Evolutionary conservation across 1,284 basidiomycete genomes (phyloP).

Genomic region (Moesziomyces sp.): DNA sequence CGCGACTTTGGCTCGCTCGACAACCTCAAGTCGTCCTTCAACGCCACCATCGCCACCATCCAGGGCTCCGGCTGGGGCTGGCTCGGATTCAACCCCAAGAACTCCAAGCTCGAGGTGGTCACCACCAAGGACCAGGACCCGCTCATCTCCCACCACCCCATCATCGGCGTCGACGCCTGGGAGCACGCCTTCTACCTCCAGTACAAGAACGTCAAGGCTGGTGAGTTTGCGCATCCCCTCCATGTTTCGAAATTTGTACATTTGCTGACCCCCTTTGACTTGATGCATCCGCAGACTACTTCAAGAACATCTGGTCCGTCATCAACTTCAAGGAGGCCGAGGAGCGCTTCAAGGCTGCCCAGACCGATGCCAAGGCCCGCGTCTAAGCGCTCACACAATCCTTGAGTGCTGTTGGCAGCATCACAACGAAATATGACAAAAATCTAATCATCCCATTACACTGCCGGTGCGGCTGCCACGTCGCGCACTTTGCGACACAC

Average conservation of each 20-base stretch:
- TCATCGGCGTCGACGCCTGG: constrained; percentile 98
- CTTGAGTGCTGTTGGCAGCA: constrained; percentile 9
- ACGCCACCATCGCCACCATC: constrained; percentile 87
- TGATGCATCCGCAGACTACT: constrained; percentile 48
- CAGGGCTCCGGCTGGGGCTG: constrained; percentile 99
- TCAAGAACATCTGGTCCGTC: constrained; percentile 67
- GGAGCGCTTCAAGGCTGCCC: constrained; percentile 62
- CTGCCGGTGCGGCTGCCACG: constrained; percentile 43
- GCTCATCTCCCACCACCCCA: constrained; percentile 82
- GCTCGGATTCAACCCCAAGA: constrained; percentile 71
- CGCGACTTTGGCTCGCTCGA: constrained; percentile 87
- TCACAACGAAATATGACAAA: constrained; percentile 1
- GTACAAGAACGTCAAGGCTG: constrained; percentile 62
- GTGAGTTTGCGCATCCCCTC: constrained; percentile 4
- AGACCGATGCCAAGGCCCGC: constrained; percentile 53
- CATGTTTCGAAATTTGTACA: not conserved
- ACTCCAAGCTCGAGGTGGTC: constrained; percentile 77
- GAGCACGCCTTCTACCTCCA: constrained; percentile 75
- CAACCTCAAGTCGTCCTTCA: constrained; percentile 80
- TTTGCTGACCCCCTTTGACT: no score
- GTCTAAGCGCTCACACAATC: constrained; percentile 13
- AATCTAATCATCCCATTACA: constrained; percentile 14
- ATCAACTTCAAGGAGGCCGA: constrained; percentile 68
- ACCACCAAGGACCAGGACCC: constrained; percentile 98
- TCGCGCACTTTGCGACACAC: constrained; percentile 63